Evolutionary conservation across 495 filamentous ascomycete species (phyloP).

Genomic region (Alectoria sarmentosa): DNA sequence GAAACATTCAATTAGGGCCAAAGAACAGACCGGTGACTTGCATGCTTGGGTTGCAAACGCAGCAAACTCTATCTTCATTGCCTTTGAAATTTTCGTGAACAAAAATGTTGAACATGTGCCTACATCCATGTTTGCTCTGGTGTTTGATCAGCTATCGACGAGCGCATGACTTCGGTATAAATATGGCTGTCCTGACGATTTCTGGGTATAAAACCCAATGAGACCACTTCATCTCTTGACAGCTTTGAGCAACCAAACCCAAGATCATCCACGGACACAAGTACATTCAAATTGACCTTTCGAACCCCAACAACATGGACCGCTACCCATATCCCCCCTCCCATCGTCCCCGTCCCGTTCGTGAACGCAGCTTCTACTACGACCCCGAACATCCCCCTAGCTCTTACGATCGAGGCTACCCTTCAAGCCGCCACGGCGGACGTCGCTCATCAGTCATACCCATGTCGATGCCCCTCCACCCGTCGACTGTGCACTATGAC

Average conservation of each 20-base stretch:
- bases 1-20: neutral
- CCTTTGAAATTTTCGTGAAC: neutral
- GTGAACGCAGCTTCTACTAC: neutral
- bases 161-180: neutral
- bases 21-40: neutral
- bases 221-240: neutral
- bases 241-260: neutral
- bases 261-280: neutral
- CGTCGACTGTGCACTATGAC: neutral
- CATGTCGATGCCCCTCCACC: neutral
- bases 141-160: neutral
- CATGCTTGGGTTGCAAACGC: neutral
- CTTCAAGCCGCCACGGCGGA: neutral
- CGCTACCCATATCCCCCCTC: neutral
- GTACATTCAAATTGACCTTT: neutral
- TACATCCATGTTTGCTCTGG: neutral
- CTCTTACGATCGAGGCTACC: neutral
- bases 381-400: neutral
- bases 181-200: neutral
- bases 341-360: neutral
- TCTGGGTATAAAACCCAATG: neutral
- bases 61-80: neutral
- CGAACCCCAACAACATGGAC: neutral
- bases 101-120: neutral
- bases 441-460: neutral